Evolutionary conservation across 2,329 filamentous ascomycete species (phyloP).

Genomic region (Emericellopsis cladophorae): DNA sequence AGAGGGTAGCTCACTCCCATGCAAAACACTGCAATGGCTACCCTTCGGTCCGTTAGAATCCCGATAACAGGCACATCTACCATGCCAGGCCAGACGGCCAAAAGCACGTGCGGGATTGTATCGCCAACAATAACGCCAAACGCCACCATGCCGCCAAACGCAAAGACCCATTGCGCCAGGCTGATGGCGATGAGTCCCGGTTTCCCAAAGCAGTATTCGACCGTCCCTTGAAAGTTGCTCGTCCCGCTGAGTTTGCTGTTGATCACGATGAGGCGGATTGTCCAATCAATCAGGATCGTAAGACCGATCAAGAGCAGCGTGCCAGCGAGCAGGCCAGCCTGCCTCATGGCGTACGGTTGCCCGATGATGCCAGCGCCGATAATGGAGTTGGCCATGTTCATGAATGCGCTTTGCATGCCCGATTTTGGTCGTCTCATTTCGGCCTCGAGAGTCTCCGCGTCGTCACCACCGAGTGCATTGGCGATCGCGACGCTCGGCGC

Average conservation of each 20-base stretch:
- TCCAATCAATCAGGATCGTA: conserved; percentile 89
- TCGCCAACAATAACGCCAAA: conserved; percentile 97
- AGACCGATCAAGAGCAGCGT: conserved; percentile 64
- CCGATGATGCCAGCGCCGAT: conserved; percentile 68
- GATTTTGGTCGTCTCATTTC: conserved; percentile 64
- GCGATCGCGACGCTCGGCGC: conserved; percentile 64
- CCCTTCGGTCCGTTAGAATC: conserved; percentile 67
- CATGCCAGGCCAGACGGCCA: conserved; percentile 69
- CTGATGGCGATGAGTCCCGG: conserved; percentile 78
- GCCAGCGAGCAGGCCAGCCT: conserved; percentile 77
- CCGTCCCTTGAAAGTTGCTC: conserved; percentile 88
- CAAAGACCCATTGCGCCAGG: conserved; percentile 93
- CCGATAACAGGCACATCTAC: conserved; percentile 63
- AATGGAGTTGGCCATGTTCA: conserved; percentile 99
- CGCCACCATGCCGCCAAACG: conserved; percentile 96
- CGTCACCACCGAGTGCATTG: conserved; percentile 33
- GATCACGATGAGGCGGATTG: conserved; percentile 89
- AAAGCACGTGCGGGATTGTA: conserved; percentile 82
- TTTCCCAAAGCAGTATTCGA: conserved; percentile 88
- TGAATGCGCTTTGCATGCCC: conserved; percentile 76
- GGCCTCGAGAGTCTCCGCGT: conserved; percentile 26
- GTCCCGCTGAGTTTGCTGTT: conserved; percentile 95
- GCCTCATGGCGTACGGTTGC: conserved; percentile 90
- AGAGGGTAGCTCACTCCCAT: conserved; percentile 80
- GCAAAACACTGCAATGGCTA: conserved; percentile 79